Evolutionary conservation across 1,284 basidiomycete species (phyloP), one percentile per base, ranked within the genome.

Genomic region (Volvariella volvacea): DNA sequence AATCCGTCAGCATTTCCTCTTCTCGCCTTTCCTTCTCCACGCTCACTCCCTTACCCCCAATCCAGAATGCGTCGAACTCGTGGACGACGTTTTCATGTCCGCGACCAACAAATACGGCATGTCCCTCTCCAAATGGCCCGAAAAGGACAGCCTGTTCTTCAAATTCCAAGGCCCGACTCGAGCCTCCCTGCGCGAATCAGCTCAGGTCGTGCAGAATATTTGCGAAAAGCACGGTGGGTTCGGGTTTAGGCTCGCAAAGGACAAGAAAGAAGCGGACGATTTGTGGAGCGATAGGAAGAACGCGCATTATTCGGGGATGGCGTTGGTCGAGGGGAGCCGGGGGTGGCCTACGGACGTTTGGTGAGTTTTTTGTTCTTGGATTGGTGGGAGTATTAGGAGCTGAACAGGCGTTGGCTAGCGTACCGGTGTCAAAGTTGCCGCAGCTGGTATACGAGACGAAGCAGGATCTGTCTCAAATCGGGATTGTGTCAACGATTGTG

Each of bases 271-370:
- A 52, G 89, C 88, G 0, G 71, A 72, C 2, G 79, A 83, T 42
- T 64, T 97, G 7, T 97, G 93, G 93, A 66, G 74, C 41, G 89
- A 91, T 45, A 62, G 94, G 38, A 97, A 96, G 71, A 87, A 88
- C 42, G 89, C 86, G 6, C 70, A 85, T 32, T 90, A 82, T 68
- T 73, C 78, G 7, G 78, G 82, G 1, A 55, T 91, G 55, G 80
- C 83, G 42, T 60, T 86, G 30, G 62, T 78, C n/a, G 78, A 80
- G 4, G 81, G 80, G 3, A 64, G 71, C 1, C 75, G 68, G 46
- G 83, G 80, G 1, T 91, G 87, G 83, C 73, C 79, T 15, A 94
- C 92, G 14, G 92, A 94, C 64, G 88, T 91, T 36, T 91, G 88
- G 87, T 89, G 46, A 43, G 81, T 64, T 48, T 19, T 38, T 22